phyloP scores from a whole-genome alignment of 202 grass and related monocot genomes.

The Brachypodium distachyon region DNA sequence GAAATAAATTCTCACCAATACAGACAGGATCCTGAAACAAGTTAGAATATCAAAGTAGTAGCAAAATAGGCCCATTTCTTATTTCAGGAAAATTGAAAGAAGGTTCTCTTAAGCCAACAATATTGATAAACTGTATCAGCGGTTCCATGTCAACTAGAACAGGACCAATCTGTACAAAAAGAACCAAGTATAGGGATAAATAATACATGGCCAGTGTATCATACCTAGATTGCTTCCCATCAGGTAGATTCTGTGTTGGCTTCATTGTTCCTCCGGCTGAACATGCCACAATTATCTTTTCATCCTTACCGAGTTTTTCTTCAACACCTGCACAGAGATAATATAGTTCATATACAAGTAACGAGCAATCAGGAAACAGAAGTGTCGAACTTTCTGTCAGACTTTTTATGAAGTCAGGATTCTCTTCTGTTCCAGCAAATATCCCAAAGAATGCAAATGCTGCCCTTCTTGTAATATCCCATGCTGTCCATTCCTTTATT shows the following conservation, averaged over 20 bases:
- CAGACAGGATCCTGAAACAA: neutral
- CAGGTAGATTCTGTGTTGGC: constrained; percentile 87
- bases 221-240: constrained; percentile 91
- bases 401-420: constrained; percentile 91
- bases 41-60: neutral
- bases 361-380: constrained; percentile 1
- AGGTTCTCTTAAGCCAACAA: neutral
- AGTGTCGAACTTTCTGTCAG: neutral
- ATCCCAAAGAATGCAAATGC: constrained; percentile 99
- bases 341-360: neutral
- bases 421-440: constrained; percentile 95
- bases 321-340: constrained; percentile 53
- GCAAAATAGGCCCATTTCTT: neutral
- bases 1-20: neutral
- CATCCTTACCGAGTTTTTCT: constrained; percentile 68
- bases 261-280: constrained; percentile 80
- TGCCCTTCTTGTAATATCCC: constrained; percentile 94
- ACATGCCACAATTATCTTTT: constrained; percentile 95
- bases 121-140: neutral
- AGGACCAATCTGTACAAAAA: neutral
- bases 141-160: neutral
- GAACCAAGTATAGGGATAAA: neutral
- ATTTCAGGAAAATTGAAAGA: neutral
- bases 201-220: neutral
- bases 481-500: constrained; percentile 99